A percentile compares a stretch with the other conserved stretches of the same genome.
Evolutionary conservation across 1,139 yeast genomes (phyloP).

Genomic region (Nakaseomyces delphensis): DNA sequence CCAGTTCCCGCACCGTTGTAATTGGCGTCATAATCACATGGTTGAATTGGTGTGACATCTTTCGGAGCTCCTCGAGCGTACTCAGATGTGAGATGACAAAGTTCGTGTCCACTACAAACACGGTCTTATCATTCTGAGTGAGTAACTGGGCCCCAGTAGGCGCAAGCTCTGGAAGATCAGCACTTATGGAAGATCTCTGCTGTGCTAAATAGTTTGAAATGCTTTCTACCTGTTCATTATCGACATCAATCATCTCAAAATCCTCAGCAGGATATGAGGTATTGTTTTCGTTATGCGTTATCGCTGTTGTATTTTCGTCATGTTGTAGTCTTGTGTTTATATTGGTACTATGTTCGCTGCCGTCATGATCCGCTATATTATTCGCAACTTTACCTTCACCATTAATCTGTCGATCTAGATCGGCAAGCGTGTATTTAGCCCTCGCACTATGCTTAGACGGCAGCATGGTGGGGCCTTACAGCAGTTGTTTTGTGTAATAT

Average conservation of each 20-base stretch:
- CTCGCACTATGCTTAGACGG: conserved; percentile 1
- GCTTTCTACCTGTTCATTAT: conserved; percentile 40
- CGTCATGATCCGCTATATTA: neutral
- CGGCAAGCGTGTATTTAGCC: conserved; percentile 2
- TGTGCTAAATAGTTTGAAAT: conserved; percentile 39
- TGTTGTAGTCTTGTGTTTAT: neutral
- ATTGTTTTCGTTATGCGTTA: no score
- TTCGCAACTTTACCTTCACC: neutral
- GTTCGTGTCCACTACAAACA: conserved; percentile 67
- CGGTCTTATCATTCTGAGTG: conserved; percentile 18
- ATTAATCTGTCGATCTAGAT: neutral
- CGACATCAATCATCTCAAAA: conserved; percentile 45
- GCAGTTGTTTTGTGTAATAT: neutral
- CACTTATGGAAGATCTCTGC: conserved; percentile 13
- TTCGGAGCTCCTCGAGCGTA: conserved; percentile 43
- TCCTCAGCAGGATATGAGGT: no score
- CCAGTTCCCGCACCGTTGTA: conserved; percentile 66
- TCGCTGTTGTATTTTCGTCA: neutral
- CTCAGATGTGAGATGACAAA: conserved; percentile 59
- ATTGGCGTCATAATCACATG: conserved; percentile 57
- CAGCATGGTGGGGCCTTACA: neutral
- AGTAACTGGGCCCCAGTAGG: neutral
- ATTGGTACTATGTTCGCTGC: neutral
- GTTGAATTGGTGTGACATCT: conserved; percentile 36
- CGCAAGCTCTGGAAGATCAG: conserved; percentile 5